These are phyloP conservation scores for Trametes pubescens DNA, from an alignment of 1,284 basidiomycete genomes.

Conservation along the genomic window DNA sequence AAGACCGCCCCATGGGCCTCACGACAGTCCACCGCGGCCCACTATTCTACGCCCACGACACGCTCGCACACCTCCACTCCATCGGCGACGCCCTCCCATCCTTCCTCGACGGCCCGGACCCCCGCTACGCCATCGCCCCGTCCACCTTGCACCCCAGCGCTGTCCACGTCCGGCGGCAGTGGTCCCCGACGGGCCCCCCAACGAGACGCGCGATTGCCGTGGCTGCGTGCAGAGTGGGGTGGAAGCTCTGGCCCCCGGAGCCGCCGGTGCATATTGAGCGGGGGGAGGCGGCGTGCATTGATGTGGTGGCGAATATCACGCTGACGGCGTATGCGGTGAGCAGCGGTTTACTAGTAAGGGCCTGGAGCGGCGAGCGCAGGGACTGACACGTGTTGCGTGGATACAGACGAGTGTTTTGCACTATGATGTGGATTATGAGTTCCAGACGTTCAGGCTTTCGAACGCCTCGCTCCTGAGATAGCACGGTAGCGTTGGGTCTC, in stretches of 20 bases:
- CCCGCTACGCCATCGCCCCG: constrained; percentile 63
- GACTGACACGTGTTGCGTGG: too few relatives aligned
- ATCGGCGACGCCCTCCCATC: too few relatives aligned
- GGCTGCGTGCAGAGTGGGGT: constrained; percentile 59
- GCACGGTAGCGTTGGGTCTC: too few relatives aligned
- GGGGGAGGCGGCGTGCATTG: constrained; percentile 53
- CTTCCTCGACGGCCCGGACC: too few relatives aligned
- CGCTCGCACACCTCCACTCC: too few relatives aligned
- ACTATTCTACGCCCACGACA: constrained; percentile 58
- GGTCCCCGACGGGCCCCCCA: constrained; percentile 56
- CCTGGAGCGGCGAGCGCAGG: too few relatives aligned
- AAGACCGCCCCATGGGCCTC: constrained; percentile 58
- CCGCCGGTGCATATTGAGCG: constrained; percentile 43
- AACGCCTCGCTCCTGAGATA: too few relatives aligned
- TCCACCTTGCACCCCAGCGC: constrained; percentile 52
- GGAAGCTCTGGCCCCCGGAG: constrained; percentile 42
- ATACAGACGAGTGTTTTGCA: too few relatives aligned
- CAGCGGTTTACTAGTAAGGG: too few relatives aligned
- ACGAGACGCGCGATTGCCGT: constrained; percentile 58
- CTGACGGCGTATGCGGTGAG: constrained; percentile 62
- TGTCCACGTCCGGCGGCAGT: too few relatives aligned
- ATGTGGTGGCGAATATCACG: constrained; percentile 52
- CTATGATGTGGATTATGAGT: too few relatives aligned
- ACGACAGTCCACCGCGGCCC: constrained; percentile 64
- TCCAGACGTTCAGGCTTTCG: too few relatives aligned